Conservation (phyloP, 2,329 filamentous ascomycete species). For the Fusarium praegraminearum region DNA sequence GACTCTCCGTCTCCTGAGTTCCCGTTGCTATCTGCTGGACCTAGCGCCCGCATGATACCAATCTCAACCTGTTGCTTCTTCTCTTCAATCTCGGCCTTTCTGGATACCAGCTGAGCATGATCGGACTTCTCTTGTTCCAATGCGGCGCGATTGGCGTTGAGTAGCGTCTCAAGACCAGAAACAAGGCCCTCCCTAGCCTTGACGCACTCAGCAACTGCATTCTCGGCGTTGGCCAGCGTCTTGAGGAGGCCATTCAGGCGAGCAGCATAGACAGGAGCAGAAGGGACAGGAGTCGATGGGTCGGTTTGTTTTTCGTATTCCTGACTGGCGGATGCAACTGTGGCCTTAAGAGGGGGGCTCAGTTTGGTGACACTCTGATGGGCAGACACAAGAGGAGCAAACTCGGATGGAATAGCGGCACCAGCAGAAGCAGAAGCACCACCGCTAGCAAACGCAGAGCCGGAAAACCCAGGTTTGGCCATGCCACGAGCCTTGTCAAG, state of each 20-base stretch:
- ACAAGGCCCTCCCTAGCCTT: constrained; percentile 85
- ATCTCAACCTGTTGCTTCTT: constrained; percentile 93
- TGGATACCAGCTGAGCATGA: constrained; percentile 71
- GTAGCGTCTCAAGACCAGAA: constrained; percentile 82
- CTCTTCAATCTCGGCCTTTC: constrained; percentile 78
- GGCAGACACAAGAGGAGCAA: constrained; percentile 78
- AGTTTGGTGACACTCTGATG: constrained; percentile 82
- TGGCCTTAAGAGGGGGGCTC: constrained; percentile 73
- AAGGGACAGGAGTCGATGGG: constrained; percentile 74
- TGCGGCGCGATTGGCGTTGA: constrained; percentile 77
- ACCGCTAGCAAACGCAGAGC: constrained; percentile 69
- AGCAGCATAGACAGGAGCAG: constrained; percentile 91
- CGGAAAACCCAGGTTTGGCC: constrained; percentile 64
- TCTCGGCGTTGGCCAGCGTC: constrained; percentile 87
- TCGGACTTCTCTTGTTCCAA: constrained; percentile 77
- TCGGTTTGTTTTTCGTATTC: constrained; percentile 89
- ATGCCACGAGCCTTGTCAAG: constrained; percentile 70
- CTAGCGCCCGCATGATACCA: constrained; percentile 86
- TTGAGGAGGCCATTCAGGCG: constrained; percentile 91
- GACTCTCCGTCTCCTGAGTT: constrained; percentile 61
- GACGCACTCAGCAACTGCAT: constrained; percentile 88
- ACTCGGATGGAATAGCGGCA: constrained; percentile 76
- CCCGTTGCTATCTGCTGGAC: constrained; percentile 66
- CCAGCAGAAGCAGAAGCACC: constrained; percentile 66
- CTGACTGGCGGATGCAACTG: constrained; percentile 76